Evolutionary conservation across 1,139 yeast genomes (phyloP), one percentile per base, ranked within the genome.

Genomic region (Geotrichum restrictum): DNA sequence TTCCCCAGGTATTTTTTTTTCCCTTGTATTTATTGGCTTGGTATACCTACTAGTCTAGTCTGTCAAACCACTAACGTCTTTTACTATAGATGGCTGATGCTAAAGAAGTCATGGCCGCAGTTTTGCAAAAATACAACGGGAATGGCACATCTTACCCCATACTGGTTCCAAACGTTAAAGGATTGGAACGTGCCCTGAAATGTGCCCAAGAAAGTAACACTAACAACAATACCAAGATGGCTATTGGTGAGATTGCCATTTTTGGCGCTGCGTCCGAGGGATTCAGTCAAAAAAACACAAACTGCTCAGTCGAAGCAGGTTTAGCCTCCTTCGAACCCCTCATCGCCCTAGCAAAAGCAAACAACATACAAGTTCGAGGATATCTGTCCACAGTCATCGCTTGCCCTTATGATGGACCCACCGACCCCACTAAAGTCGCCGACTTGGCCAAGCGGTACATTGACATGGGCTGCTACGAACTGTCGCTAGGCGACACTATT

Each of bases 241-340:
- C 55, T 6, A 61, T 63, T 13, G 60, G 59, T 36, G 70, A 68
- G 52, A 64, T 69, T 13, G 70, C 71, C 11, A 62, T 69, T 18
- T 69, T 69, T 50, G 71, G 67, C 3, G 70, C 72, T 3, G 65
- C 70, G 2, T 64, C 69, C 10, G 71, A 69, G 43, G 70, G 69
- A 11, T 69, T 69, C 52, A 64, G 68, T 45, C 53, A 47, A 43
- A 63, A 65, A 48, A 69, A 69, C 56, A 68, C 68, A 42, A 69
- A 69, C 61, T 55, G 68, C 41, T 54, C 65, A 7, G 60, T 69
- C 16, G 68, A 59, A 21, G 64, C 68, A 57, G 60, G 68, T 4
- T 59, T 65, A 19, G 59, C 60, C 29, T 60, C 65, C 4, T 62
- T 68, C 46, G 54, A 59, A 40, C 57, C 59, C 27, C 66, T 68